Evolutionary conservation across 441 rosid species (phyloP).

Genomic region (Erodium texanum): DNA sequence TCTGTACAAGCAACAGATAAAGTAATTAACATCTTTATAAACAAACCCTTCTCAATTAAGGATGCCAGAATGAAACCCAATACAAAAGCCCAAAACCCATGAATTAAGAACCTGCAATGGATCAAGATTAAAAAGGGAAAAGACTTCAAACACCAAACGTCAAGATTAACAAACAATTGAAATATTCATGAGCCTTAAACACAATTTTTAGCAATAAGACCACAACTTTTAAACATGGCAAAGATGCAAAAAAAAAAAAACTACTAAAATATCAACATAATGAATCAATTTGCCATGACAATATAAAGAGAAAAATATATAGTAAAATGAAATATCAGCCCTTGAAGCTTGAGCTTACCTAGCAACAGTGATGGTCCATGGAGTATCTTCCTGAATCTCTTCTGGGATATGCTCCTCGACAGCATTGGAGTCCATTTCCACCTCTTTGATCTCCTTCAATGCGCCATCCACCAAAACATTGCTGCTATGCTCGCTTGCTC

Average conservation of each 20-base stretch:
- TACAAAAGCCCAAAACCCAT: background rate
- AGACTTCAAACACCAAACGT: background rate
- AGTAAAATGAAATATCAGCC: background rate
- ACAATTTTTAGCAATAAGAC: background rate
- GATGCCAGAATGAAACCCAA: background rate
- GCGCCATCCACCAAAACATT: constrained; percentile 40
- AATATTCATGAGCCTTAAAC: too few relatives aligned
- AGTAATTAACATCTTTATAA: background rate
- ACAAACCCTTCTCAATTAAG: background rate
- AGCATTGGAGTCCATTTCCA: constrained; percentile 35
- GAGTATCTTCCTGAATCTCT: constrained; percentile 69
- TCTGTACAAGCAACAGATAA: background rate
- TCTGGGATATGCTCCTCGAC: constrained; percentile 15
- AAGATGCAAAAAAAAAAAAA: background rate
- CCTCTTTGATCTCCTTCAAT: constrained; percentile 33
- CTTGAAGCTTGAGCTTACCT: constrained; percentile 31
- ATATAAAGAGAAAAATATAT: too few relatives aligned
- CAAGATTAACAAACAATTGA: too few relatives aligned
- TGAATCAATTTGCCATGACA: background rate
- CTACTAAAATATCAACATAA: background rate
- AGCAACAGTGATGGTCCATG: constrained; percentile 85
- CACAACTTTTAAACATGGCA: background rate
- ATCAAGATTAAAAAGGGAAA: background rate
- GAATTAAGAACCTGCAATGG: background rate
- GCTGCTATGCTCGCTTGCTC: constrained; percentile 31